These are phyloP conservation scores for Fusarium algeriense DNA, from an alignment of 2,329 filamentous ascomycete genomes.

Conservation along the genomic window DNA sequence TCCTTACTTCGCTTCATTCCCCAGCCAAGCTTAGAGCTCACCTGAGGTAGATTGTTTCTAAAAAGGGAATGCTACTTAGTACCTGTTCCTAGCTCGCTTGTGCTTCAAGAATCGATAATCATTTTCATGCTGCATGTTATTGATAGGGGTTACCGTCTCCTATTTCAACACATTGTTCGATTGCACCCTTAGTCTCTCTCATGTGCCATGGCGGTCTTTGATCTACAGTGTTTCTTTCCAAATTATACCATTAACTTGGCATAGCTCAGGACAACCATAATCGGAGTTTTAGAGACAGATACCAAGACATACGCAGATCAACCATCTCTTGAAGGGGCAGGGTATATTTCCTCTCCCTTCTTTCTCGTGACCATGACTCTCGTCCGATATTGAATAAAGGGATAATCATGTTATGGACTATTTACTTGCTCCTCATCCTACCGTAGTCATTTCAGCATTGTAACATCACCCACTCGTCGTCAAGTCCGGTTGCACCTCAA, in stretches of 20 bases:
- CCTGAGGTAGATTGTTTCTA: constrained; percentile 34
- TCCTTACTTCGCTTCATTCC: constrained; percentile 26
- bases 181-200: background rate
- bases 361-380: background rate
- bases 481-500: constrained; percentile 39
- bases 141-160: constrained; percentile 24
- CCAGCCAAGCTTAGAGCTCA: constrained; percentile 26
- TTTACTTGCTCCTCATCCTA: constrained; percentile 2
- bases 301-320: constrained; percentile 25
- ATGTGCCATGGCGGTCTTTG: background rate
- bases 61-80: constrained; percentile 38
- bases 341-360: constrained; percentile 10
- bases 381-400: constrained; percentile 1
- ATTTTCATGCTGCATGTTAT: constrained; percentile 9
- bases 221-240: constrained; percentile 1
- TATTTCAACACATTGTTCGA: background rate
- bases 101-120: constrained; percentile 23
- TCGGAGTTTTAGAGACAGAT: constrained; percentile 14
- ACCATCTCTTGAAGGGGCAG: constrained; percentile 2
- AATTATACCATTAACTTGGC: background rate
- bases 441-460: constrained; percentile 7
- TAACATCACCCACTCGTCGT: constrained; percentile 19
- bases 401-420: background rate
- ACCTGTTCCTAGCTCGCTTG: constrained; percentile 18
- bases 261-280: constrained; percentile 1